Percentiles rank a stretch among this genome's conserved stretches.
Evolutionary conservation across 2,329 filamentous ascomycete genomes (phyloP).

Genomic region (Pyricularia pennisetigena): DNA sequence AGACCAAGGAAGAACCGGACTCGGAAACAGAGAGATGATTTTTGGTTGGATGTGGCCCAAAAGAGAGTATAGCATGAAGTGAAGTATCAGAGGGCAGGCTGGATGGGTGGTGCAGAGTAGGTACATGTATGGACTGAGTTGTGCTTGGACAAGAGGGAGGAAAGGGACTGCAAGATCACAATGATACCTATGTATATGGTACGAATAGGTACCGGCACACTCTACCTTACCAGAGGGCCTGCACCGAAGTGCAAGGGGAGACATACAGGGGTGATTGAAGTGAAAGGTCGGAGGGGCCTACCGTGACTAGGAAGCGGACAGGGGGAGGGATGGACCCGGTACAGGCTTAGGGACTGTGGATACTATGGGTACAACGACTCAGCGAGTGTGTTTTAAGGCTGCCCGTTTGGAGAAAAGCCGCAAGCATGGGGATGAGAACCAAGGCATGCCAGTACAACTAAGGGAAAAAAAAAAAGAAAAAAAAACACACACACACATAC

Average conservation of each 20-base stretch:
- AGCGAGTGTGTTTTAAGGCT: conserved; percentile 9
- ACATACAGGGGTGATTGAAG: conserved; percentile 8
- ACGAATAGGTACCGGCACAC: not conserved
- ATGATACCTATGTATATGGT: conserved; percentile 7
- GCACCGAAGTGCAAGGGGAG: conserved; percentile 9
- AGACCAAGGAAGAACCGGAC: conserved; percentile 28
- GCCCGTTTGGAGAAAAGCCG: conserved; percentile 20
- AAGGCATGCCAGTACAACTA: conserved; percentile 15
- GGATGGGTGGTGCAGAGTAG: not conserved
- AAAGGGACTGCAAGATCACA: not conserved
- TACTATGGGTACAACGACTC: conserved; percentile 17
- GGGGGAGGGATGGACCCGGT: conserved; percentile 20
- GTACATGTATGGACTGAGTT: not conserved
- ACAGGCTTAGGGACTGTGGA: conserved; percentile 29
- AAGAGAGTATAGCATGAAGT: not conserved
- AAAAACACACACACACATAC: conserved; percentile 9
- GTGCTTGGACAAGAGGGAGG: not conserved
- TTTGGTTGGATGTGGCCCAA: not conserved
- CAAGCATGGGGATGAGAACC: conserved; percentile 19
- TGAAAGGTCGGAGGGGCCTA: conserved; percentile 7
- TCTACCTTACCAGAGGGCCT: not conserved
- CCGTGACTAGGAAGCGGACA: not conserved
- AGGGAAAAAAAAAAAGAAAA: conserved; percentile 2
- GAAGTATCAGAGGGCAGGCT: not conserved
- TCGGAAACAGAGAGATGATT: conserved; percentile 19